These are phyloP conservation scores for Centella asiatica DNA, from an alignment of 129 eudicot species.

Conservation along the genomic window DNA sequence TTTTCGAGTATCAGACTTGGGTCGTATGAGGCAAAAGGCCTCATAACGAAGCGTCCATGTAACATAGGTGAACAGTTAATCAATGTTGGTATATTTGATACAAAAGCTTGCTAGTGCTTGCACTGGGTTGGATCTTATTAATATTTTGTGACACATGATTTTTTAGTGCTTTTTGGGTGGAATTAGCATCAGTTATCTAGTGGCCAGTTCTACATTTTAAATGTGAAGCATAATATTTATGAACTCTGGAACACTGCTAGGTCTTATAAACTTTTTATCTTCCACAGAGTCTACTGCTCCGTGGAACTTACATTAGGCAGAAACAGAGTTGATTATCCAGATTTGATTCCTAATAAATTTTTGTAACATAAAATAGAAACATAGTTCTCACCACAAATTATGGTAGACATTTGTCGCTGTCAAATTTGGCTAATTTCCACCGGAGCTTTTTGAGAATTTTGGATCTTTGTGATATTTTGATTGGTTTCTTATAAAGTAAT, in stretches of 20 bases:
- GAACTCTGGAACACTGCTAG: background rate
- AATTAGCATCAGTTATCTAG: background rate
- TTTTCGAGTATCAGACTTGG: too few relatives aligned
- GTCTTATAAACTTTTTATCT: background rate
- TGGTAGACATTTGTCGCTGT: background rate
- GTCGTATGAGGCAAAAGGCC: too few relatives aligned
- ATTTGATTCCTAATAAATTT: too few relatives aligned
- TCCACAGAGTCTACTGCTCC: background rate
- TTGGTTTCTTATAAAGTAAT: background rate
- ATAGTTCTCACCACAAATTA: background rate
- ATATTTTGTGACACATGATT: background rate
- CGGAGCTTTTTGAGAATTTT: background rate
- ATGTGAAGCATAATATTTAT: too few relatives aligned
- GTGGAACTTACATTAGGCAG: too few relatives aligned
- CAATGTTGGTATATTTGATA: background rate
- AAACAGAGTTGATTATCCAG: too few relatives aligned
- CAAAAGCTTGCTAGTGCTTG: background rate
- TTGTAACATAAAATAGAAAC: background rate
- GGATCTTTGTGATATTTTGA: background rate
- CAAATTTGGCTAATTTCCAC: background rate
- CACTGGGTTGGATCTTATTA: background rate
- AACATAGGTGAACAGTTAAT: too few relatives aligned
- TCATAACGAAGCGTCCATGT: too few relatives aligned
- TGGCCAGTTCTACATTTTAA: too few relatives aligned
- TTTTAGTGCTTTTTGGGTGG: background rate